Evolutionary conservation across 140 eudicot species (phyloP).

Genomic region (Senecio squalidus): DNA sequence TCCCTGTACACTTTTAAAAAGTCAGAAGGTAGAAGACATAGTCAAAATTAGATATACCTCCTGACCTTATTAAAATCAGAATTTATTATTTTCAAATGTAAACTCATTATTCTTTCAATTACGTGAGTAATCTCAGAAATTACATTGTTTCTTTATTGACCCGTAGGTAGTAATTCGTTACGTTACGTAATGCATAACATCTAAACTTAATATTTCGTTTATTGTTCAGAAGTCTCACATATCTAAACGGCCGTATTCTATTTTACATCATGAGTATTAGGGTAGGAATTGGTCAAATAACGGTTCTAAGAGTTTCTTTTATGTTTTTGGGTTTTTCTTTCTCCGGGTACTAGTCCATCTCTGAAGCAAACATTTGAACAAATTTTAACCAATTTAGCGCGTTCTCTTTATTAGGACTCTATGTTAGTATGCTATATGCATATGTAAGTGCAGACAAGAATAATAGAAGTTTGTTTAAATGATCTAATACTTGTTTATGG

Average conservation of each 20-base stretch:
- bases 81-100: not conserved
- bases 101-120: not conserved
- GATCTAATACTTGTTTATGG: not conserved
- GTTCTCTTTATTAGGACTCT: too few relatives aligned
- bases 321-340: not conserved
- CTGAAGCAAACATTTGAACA: too few relatives aligned
- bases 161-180: not conserved
- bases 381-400: too few relatives aligned
- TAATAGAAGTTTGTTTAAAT: not conserved
- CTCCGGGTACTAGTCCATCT: not conserved
- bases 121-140: not conserved
- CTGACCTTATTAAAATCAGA: not conserved
- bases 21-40: conserved; percentile 30
- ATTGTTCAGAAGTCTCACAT: too few relatives aligned
- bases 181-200: not conserved
- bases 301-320: too few relatives aligned
- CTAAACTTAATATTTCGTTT: not conserved
- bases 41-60: conserved; percentile 26
- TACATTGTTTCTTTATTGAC: not conserved
- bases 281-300: too few relatives aligned
- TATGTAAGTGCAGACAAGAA: too few relatives aligned
- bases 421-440: too few relatives aligned
- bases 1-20: conserved; percentile 14
- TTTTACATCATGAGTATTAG: too few relatives aligned
- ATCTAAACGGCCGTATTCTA: not conserved